Conservation (phyloP, 2,329 filamentous ascomycete genomes). For the Metarhizium robertsii region DNA sequence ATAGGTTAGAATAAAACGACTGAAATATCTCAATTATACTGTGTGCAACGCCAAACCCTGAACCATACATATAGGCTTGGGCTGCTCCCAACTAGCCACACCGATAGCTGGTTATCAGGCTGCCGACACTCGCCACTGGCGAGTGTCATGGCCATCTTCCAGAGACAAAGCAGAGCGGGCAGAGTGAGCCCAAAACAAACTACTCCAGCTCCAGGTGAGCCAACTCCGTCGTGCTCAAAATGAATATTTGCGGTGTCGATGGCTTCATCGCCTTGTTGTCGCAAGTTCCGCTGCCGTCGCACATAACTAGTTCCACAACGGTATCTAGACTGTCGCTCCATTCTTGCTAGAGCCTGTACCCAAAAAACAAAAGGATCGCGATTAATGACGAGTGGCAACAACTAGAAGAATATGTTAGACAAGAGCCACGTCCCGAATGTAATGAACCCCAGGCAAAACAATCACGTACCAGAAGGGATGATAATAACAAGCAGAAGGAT, state of each 20-base stretch:
- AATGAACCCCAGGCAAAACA: background rate
- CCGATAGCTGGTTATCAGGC: background rate
- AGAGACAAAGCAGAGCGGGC: background rate
- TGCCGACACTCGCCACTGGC: background rate
- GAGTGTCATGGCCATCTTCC: background rate
- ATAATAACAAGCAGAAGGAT: constrained; percentile 90
- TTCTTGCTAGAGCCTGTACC: background rate
- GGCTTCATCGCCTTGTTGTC: background rate
- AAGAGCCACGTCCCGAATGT: constrained; percentile 24
- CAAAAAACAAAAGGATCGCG: background rate
- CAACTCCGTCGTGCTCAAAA: background rate
- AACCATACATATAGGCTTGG: constrained; percentile 30
- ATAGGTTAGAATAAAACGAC: background rate
- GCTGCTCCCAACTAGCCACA: constrained; percentile 1
- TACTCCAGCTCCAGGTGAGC: background rate
- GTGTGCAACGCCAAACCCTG: constrained; percentile 33
- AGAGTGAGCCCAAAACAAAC: background rate
- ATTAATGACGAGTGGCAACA: background rate
- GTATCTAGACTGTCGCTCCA: background rate
- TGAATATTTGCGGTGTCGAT: background rate
- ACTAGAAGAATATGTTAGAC: constrained; percentile 14
- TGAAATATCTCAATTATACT: constrained; percentile 32
- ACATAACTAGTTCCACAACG: background rate
- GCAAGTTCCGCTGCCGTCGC: background rate
- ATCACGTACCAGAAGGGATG: constrained; percentile 66